Conservation (phyloP, 257 asterid species). For the Przewalskia tangutica region DNA sequence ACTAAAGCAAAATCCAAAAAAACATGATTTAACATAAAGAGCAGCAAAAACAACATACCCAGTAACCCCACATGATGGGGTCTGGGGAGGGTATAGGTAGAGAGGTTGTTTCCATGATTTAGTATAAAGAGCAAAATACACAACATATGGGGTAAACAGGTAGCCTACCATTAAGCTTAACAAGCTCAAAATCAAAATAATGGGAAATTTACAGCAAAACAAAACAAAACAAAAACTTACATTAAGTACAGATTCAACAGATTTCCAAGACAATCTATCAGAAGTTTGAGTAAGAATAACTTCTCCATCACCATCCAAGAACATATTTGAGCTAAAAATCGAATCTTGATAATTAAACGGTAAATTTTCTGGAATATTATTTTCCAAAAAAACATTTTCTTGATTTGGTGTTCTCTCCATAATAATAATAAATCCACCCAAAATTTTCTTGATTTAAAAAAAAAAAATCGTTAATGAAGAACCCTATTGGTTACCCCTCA, state of each 20-base stretch:
- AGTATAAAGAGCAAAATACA: background rate
- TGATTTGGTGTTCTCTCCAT: constrained; percentile 38
- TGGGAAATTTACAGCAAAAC: background rate
- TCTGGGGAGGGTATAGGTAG: no score
- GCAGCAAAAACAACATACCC: no score
- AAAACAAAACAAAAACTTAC: constrained; percentile 28
- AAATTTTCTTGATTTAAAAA: background rate
- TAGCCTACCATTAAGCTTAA: background rate
- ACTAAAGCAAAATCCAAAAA: no score
- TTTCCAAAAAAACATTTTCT: constrained; percentile 10
- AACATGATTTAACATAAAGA: no score
- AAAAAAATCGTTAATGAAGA: background rate
- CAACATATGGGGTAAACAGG: background rate
- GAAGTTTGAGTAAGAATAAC: constrained; percentile 50
- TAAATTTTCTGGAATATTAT: background rate
- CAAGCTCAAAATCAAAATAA: background rate
- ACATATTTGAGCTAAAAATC: constrained; percentile 39
- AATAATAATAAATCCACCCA: background rate
- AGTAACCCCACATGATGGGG: no score
- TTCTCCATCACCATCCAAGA: constrained; percentile 61
- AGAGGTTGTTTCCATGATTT: no score
- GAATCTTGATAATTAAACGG: constrained; percentile 24
- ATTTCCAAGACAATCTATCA: constrained; percentile 60
- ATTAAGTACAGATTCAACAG: constrained; percentile 28
- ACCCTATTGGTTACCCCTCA: background rate